A percentile compares a stretch with the other conserved stretches of the same genome.
These are phyloP conservation scores for Nicotiana sylvestris DNA, from an alignment of 257 asterid genomes.

Conservation along the genomic window DNA sequence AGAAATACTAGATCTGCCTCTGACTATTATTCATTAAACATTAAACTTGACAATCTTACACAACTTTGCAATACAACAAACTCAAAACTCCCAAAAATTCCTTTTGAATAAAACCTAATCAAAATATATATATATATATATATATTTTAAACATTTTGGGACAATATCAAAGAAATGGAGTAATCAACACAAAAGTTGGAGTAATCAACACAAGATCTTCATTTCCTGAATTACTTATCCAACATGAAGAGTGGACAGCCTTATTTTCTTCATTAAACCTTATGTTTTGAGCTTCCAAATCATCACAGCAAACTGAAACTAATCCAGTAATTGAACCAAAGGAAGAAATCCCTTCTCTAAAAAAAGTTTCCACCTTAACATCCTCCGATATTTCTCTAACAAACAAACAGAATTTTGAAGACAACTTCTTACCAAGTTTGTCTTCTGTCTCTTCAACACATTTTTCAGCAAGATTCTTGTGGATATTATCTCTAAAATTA, in stretches of 20 bases:
- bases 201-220: conserved; percentile 46
- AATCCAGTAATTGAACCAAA: conserved; percentile 1
- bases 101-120: too few relatives aligned
- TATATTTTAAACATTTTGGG: too few relatives aligned
- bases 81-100: too few relatives aligned
- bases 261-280: conserved; percentile 39
- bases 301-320: conserved; percentile 33
- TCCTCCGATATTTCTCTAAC: conserved; percentile 24
- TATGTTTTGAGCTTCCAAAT: conserved; percentile 25
- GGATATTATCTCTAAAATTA: conserved; percentile 13
- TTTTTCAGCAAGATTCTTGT: conserved; percentile 30
- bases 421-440: conserved; percentile 19
- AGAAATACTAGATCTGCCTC: too few relatives aligned
- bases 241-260: conserved; percentile 39
- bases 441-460: conserved; percentile 45
- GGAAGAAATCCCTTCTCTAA: conserved; percentile 21
- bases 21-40: too few relatives aligned
- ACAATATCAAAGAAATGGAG: not conserved
- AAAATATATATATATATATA: too few relatives aligned
- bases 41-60: too few relatives aligned
- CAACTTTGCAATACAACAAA: too few relatives aligned
- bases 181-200: conserved; percentile 19
- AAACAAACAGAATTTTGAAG: conserved; percentile 27
- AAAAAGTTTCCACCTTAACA: conserved; percentile 28
- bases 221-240: conserved; percentile 47